Evolutionary conservation across 2,329 filamentous ascomycete genomes (phyloP).

Genomic region (Davidsoniella eucalypti): DNA sequence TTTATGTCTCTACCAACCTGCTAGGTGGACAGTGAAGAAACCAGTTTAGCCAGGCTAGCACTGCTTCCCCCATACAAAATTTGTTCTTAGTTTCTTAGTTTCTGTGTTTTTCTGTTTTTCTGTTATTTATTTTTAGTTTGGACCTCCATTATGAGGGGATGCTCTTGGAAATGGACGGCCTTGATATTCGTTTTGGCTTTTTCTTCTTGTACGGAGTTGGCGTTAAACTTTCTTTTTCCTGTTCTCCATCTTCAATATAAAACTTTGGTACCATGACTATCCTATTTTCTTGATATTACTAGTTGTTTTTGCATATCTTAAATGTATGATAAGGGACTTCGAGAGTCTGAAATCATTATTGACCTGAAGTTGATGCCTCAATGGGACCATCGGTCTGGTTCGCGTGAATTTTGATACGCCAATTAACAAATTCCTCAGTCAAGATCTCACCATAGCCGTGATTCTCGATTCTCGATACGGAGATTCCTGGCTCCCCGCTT

Average conservation of each 20-base stretch:
- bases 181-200: too few species aligned
- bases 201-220: too few species aligned
- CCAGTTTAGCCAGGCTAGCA: too few species aligned
- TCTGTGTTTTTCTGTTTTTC: too few species aligned
- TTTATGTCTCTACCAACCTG: too few species aligned
- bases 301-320: background rate
- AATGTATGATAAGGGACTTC: background rate
- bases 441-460: slow-evolving; percentile 62
- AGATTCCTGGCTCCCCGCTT: slow-evolving; percentile 47
- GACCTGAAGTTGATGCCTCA: background rate
- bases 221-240: too few species aligned
- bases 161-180: too few species aligned
- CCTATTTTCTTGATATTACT: background rate
- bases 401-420: slow-evolving; percentile 37
- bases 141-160: too few species aligned
- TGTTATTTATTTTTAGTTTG: too few species aligned
- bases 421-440: slow-evolving; percentile 60
- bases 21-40: too few species aligned
- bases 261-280: background rate
- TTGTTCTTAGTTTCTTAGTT: too few species aligned
- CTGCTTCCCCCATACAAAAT: too few species aligned
- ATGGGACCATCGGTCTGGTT: slow-evolving; percentile 7
- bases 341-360: background rate
- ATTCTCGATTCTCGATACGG: slow-evolving; percentile 58
- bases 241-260: background rate